phyloP scores from a whole-genome alignment of 345 rosid species.

The Aquilaria sinensis region DNA sequence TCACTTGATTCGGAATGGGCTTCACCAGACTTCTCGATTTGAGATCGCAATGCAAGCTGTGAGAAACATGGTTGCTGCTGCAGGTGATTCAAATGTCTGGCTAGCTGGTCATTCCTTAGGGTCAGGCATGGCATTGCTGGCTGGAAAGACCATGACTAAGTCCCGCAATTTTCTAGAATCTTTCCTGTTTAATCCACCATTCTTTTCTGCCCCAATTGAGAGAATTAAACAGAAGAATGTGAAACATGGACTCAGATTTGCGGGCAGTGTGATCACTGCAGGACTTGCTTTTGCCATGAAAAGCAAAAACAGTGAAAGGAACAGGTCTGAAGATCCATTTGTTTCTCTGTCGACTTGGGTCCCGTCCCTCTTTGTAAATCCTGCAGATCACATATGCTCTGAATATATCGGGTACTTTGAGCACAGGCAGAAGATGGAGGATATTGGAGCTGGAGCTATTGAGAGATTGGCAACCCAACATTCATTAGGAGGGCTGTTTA shows the following conservation, averaged over 20 bases:
- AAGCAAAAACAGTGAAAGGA: constrained; percentile 23
- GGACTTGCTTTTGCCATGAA: constrained; percentile 67
- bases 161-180: constrained; percentile 46
- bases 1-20: constrained; percentile 56
- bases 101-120: constrained; percentile 94
- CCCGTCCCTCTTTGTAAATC: constrained; percentile 59
- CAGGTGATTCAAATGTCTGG: constrained; percentile 70
- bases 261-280: constrained; percentile 73
- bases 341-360: constrained; percentile 50
- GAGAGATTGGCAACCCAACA: constrained; percentile 66
- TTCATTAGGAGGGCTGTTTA: constrained; percentile 60
- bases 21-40: constrained; percentile 65
- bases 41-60: constrained; percentile 78
- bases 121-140: constrained; percentile 72
- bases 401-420: constrained; percentile 84
- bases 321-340: constrained; percentile 42
- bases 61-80: constrained; percentile 53
- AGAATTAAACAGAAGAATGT: constrained; percentile 55
- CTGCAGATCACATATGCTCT: constrained; percentile 62
- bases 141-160: constrained; percentile 72
- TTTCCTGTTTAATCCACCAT: constrained; percentile 83
- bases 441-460: constrained; percentile 62
- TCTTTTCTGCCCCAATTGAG: constrained; percentile 71
- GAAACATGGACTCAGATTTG: constrained; percentile 61
- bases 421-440: constrained; percentile 86